phyloP scores from a whole-genome alignment of 2,329 filamentous ascomycete species.

The Penicillium concentricum region DNA sequence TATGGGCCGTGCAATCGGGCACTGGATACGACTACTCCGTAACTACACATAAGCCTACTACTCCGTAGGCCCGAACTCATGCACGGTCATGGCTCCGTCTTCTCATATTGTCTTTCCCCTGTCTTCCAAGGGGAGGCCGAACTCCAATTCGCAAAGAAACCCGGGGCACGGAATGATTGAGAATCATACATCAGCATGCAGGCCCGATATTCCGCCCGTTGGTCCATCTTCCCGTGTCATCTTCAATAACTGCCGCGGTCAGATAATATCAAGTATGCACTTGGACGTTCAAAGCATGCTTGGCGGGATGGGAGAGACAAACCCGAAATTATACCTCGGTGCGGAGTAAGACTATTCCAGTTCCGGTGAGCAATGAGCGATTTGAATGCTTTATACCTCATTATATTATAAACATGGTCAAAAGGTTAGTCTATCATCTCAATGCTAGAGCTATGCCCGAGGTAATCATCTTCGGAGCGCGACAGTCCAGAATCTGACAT shows the following conservation, averaged over 20 bases:
- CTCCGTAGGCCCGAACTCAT: conserved; percentile 4
- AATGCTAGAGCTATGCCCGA: neutral
- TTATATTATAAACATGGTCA: neutral
- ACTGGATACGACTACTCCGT: neutral
- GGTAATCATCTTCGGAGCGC: neutral
- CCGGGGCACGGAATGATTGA: neutral
- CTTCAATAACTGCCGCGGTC: neutral
- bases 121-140: neutral
- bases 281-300: conserved; percentile 1
- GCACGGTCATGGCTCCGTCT: conserved; percentile 7
- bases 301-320: neutral
- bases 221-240: neutral
- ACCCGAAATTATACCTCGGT: neutral
- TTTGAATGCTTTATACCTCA: neutral
- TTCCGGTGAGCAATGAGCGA: neutral
- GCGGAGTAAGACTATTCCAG: neutral
- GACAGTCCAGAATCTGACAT: neutral
- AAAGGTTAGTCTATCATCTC: neutral
- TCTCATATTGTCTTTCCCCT: neutral
- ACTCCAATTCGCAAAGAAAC: neutral
- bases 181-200: neutral
- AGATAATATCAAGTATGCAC: conserved; percentile 4
- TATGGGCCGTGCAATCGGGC: conserved; percentile 4
- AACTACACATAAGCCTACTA: neutral
- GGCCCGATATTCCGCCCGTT: neutral